phyloP scores from a whole-genome alignment of 164 flowering plant genomes.

The Taxillus chinensis region DNA sequence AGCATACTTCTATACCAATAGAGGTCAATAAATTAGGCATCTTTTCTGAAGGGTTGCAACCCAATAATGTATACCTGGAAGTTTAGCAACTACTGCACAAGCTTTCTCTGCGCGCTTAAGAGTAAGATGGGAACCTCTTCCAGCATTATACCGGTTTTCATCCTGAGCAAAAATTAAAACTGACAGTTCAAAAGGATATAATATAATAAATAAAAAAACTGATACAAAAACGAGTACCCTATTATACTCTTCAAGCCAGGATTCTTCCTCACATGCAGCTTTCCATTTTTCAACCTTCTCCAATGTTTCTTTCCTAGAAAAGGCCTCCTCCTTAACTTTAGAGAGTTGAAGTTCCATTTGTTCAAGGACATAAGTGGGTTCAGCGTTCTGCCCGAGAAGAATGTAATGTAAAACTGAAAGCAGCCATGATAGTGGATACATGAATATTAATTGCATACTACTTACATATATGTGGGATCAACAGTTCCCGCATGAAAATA shows the following conservation, averaged over 20 bases:
- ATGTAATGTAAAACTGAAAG: neutral
- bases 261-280: conserved; percentile 54
- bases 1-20: no score
- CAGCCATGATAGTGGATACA: neutral
- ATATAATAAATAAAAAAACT: neutral
- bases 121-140: conserved; percentile 55
- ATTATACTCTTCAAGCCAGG: conserved; percentile 68
- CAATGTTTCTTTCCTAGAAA: conserved; percentile 45
- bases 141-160: conserved; percentile 64
- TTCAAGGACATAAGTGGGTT: conserved; percentile 32
- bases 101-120: conserved; percentile 72
- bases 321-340: conserved; percentile 45
- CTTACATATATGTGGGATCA: conserved; percentile 19
- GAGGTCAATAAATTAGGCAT: neutral
- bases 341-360: conserved; percentile 40
- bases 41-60: neutral
- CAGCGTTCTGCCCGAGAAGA: conserved; percentile 21
- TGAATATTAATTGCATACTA: neutral
- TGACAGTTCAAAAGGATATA: neutral
- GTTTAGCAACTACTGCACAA: conserved; percentile 41
- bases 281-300: conserved; percentile 67
- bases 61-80: conserved; percentile 34
- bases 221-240: conserved; percentile 25
- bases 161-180: conserved; percentile 28
- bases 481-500: conserved; percentile 22